Evolutionary conservation across 139 green algal species (phyloP).

Genomic region (Gonium pectorale): DNA sequence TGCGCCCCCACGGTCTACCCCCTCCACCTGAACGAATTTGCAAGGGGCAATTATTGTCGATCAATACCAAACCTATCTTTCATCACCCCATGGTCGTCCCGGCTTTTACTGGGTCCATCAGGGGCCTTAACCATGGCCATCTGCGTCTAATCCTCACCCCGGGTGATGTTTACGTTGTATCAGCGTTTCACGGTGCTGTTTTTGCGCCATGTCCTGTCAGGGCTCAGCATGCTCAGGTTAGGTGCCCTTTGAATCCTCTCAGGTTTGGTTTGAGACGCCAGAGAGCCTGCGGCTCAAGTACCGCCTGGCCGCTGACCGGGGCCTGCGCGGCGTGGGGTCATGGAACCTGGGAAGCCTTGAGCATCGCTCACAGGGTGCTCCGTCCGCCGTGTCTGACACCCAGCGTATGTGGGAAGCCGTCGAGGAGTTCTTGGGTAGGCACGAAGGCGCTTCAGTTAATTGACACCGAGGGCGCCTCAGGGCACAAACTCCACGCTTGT

Average conservation of each 20-base stretch:
- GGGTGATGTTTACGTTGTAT: background rate
- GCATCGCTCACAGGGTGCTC: no score
- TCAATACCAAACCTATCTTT: background rate
- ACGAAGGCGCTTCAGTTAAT: no score
- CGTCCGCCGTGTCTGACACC: no score
- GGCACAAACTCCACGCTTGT: no score
- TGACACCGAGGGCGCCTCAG: no score
- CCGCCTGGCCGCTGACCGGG: slow-evolving; percentile 36
- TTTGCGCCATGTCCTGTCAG: background rate
- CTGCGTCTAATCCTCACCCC: no score
- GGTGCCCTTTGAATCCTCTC: background rate
- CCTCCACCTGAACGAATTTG: background rate
- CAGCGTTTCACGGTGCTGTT: background rate
- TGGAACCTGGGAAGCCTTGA: slow-evolving; percentile 68
- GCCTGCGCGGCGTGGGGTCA: slow-evolving; percentile 55
- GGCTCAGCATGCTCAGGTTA: no score
- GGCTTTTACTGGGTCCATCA: background rate
- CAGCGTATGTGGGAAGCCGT: no score
- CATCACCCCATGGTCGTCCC: no score
- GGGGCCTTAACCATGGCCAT: background rate
- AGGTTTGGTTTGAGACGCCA: slow-evolving; percentile 68
- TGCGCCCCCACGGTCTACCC: background rate
- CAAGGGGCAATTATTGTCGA: background rate
- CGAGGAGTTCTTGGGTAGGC: no score
- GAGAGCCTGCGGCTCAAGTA: slow-evolving; percentile 46